phyloP scores from a whole-genome alignment of 495 filamentous ascomycete genomes.

The Aspergillus carlsbadensis region DNA sequence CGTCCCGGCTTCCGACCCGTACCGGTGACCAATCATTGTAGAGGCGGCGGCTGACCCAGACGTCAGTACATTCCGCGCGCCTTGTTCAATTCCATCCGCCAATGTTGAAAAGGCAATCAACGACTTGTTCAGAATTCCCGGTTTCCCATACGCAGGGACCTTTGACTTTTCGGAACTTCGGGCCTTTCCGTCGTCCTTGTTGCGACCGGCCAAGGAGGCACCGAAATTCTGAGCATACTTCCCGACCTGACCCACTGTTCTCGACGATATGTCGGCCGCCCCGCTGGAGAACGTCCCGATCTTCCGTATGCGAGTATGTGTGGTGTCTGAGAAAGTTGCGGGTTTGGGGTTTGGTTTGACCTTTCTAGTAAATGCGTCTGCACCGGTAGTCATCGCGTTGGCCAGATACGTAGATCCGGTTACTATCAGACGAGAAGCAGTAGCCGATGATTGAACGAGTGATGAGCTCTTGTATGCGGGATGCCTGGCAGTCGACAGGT shows the following conservation, averaged over 20 bases:
- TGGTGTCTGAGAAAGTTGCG: slow-evolving; percentile 81
- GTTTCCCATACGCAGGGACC: slow-evolving; percentile 65
- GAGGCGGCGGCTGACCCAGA: slow-evolving; percentile 74
- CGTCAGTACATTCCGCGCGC: slow-evolving; percentile 70
- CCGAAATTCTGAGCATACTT: slow-evolving; percentile 85
- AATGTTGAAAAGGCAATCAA: slow-evolving; percentile 96
- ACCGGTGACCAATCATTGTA: slow-evolving; percentile 78
- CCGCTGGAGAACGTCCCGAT: slow-evolving; percentile 75
- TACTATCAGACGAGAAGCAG: slow-evolving; percentile 89
- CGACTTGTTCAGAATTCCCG: slow-evolving; percentile 88
- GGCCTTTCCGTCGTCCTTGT: slow-evolving; percentile 54
- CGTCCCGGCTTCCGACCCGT: slow-evolving; percentile 77
- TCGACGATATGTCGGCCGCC: slow-evolving; percentile 76
- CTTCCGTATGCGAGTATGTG: slow-evolving; percentile 81
- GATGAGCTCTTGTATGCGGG: slow-evolving; percentile 85
- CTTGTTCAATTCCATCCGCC: slow-evolving; percentile 87
- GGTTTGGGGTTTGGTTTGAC: slow-evolving; percentile 74
- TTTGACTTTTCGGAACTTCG: slow-evolving; percentile 58
- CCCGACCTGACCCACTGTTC: slow-evolving; percentile 80
- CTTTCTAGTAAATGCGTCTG: slow-evolving; percentile 77
- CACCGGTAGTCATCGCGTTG: slow-evolving; percentile 70
- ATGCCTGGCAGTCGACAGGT: slow-evolving; percentile 76
- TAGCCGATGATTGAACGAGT: slow-evolving; percentile 84
- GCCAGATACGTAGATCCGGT: slow-evolving; percentile 77
- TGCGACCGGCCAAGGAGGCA: slow-evolving; percentile 62